Base-by-base conservation (phyloP, 495 filamentous ascomycete genomes). In the Cryomyces minteri region DNA sequence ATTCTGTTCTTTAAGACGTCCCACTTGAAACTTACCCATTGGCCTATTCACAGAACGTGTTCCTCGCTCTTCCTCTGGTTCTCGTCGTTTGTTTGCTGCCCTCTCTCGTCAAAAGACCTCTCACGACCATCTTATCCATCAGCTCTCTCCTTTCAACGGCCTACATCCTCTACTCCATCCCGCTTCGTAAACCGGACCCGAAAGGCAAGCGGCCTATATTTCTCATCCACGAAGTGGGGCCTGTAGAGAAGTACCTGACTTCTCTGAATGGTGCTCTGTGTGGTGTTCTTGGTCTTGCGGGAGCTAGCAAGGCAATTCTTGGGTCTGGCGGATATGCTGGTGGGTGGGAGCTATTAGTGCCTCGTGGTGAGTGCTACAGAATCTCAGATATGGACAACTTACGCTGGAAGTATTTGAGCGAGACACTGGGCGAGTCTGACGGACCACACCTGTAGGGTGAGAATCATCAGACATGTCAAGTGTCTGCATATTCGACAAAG, bases 71-170 rank as follows among this genome's bases (percentile, higher is more conserved):
- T 32, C 73, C 80, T 28, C 43, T 71, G 36, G 39, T 75, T 31
- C 62, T 70, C 45, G 50, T 63, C 2, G 40, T 70, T 5, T 62
- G 71, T 6, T 82, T 78, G 51, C 31, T 80, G 12, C 59, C 71
- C 29, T 54, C 56, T 5, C 49, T 56, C 6, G 48, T 55, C 8
- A 44, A 53, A 53, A 58, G 45, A 10, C 48, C 52, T 9, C 48
- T 72, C 18, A 58, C 77, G 40, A 60, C 72, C 33, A 45, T 83
- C 1, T 60, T 84, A 10, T 57, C 67, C 33, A 64, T 82, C 1
- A 60, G 72, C 12, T 83, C 77, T 4, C 62, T 86, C 34, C 47
- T 68, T 7, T 61, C 64, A 5, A 83, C 79, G 0, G 71, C 72
- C 0, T 83, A 61, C 52, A 54, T 65, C 4, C 49, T 76, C 4